These are phyloP conservation scores for Fraxinus quadrangulata DNA, from an alignment of 257 asterid genomes.

Conservation along the genomic window DNA sequence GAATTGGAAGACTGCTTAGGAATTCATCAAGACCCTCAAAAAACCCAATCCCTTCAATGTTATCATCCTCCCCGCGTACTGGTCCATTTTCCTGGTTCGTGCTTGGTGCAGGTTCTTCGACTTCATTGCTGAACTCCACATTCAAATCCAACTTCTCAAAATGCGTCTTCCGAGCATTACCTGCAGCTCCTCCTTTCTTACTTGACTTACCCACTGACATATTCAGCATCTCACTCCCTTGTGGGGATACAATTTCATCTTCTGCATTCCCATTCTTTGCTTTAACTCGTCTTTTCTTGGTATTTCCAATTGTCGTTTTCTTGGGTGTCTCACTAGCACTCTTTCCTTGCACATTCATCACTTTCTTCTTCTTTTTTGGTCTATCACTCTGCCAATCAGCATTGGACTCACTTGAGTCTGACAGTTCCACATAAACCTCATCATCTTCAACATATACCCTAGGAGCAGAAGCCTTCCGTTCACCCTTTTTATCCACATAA, in stretches of 20 bases:
- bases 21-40: constrained; percentile 89
- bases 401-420: constrained; percentile 60
- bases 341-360: constrained; percentile 25
- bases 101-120: constrained; percentile 52
- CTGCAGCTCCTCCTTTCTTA: constrained; percentile 36
- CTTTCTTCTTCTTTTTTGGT: constrained; percentile 33
- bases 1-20: constrained; percentile 64
- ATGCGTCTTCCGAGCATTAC: constrained; percentile 43
- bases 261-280: constrained; percentile 35
- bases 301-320: constrained; percentile 35
- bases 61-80: constrained; percentile 59
- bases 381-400: constrained; percentile 48
- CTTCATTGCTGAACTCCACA: constrained; percentile 64
- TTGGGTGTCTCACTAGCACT: constrained; percentile 24
- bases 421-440: constrained; percentile 50
- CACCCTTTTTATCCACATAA: constrained; percentile 25
- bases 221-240: constrained; percentile 29
- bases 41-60: constrained; percentile 64
- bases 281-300: constrained; percentile 20
- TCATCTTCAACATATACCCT: constrained; percentile 53
- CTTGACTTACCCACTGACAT: constrained; percentile 33
- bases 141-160: constrained; percentile 66
- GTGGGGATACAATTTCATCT: constrained; percentile 35
- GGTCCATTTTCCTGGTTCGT: constrained; percentile 42
- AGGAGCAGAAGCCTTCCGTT: constrained; percentile 38